A percentile compares a stretch with the other conserved stretches of the same genome.
Conservation (phyloP, 768 basidiomycete genomes). For the Mycena epipterygia region DNA sequence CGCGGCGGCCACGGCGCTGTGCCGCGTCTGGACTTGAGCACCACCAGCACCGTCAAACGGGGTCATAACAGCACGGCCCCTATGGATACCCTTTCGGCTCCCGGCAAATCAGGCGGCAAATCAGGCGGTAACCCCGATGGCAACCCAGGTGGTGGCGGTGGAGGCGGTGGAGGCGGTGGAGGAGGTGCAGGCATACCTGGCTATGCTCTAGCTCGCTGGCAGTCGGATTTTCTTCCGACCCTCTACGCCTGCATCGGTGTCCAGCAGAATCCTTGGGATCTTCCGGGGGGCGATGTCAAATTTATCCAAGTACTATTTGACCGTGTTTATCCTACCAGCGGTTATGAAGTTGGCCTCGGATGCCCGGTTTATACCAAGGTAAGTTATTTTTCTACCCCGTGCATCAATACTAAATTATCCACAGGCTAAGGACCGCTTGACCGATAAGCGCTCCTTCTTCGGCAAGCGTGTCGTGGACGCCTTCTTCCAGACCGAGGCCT, state of each 20-base stretch:
- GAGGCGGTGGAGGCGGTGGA: neutral
- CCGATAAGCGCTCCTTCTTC: neutral
- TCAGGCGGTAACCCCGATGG: no score
- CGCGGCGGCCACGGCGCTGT: neutral
- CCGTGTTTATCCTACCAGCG: neutral
- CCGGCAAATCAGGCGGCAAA: no score
- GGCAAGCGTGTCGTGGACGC: neutral
- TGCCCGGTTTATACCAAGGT: neutral
- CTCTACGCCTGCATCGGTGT: neutral
- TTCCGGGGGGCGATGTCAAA: neutral
- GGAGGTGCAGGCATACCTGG: neutral
- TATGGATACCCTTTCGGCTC: no score
- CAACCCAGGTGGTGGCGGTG: neutral
- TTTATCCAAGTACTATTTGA: neutral
- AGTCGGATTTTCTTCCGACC: neutral
- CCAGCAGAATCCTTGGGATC: neutral
- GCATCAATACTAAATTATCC: neutral
- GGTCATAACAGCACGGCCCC: neutral
- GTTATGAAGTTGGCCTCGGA: neutral
- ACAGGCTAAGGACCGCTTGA: neutral
- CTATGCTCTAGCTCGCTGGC: neutral
- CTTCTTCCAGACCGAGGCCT: neutral
- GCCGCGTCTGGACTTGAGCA: neutral
- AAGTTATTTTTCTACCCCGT: neutral
- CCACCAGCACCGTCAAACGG: neutral